A percentile compares a stretch with the other conserved stretches of the same genome.
Evolutionary conservation across 2,329 filamentous ascomycete genomes (phyloP).

Genomic region (Pyrenophora seminiperda): DNA sequence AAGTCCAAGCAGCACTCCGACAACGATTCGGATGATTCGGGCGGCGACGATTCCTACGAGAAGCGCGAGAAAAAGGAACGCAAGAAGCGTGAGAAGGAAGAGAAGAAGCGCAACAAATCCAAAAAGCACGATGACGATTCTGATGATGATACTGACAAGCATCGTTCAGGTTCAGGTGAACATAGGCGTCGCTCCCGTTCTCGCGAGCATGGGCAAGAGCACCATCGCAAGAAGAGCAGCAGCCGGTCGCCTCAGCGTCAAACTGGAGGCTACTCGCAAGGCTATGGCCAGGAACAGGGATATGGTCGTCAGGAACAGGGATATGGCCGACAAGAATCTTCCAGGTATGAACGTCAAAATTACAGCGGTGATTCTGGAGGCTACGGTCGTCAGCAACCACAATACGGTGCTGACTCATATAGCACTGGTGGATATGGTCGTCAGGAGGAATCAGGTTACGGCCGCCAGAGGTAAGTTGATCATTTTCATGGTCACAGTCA

Average conservation of each 20-base stretch:
- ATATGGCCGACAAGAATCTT: slow-evolving; percentile 1
- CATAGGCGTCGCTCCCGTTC: slow-evolving; percentile 19
- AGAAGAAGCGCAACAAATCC: slow-evolving; percentile 24
- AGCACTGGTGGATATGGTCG: slow-evolving; percentile 13
- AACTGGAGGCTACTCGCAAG: slow-evolving; percentile 27
- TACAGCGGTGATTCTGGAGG: slow-evolving; percentile 7
- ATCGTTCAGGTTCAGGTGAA: slow-evolving; percentile 27
- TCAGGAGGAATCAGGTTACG: slow-evolving; percentile 11
- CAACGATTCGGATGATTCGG: slow-evolving; percentile 34
- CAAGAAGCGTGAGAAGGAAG: slow-evolving; percentile 29
- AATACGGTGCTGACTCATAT: slow-evolving; percentile 6
- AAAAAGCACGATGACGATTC: slow-evolving; percentile 21
- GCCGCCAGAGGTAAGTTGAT: slow-evolving; percentile 2
- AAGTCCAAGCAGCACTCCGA: slow-evolving; percentile 51
- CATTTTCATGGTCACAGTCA: not conserved
- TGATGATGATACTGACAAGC: slow-evolving; percentile 27
- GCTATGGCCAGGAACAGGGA: slow-evolving; percentile 31
- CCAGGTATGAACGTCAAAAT: not conserved
- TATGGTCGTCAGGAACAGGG: slow-evolving; percentile 26
- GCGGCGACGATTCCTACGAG: slow-evolving; percentile 37
- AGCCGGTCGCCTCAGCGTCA: slow-evolving; percentile 29
- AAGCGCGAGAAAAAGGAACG: slow-evolving; percentile 28
- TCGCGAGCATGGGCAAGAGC: slow-evolving; percentile 24
- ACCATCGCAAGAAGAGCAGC: slow-evolving; percentile 26
- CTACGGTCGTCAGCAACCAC: slow-evolving; percentile 10